Conservation (phyloP, 345 rosid species). For the Eutrema yunnanense region DNA sequence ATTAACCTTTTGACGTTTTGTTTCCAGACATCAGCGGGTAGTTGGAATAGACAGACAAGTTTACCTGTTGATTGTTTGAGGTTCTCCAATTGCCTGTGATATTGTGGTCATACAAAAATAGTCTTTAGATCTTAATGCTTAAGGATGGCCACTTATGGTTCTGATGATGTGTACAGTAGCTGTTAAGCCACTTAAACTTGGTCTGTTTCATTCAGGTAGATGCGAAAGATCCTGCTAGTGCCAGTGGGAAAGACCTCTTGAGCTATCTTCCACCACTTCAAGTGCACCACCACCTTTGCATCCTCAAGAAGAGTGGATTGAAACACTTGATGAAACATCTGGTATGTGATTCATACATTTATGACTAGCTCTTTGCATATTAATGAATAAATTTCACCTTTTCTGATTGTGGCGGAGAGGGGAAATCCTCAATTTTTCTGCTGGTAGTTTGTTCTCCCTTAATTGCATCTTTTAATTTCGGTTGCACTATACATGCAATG, state of each 20-base stretch:
- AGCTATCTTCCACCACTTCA: conserved; percentile 28
- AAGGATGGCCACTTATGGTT: not conserved
- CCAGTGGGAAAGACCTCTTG: conserved; percentile 89
- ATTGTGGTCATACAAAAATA: not conserved
- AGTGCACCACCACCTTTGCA: conserved; percentile 23
- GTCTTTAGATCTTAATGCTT: not conserved
- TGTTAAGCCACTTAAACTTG: not conserved
- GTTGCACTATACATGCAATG: not conserved
- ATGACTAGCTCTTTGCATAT: not conserved
- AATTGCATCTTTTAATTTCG: not conserved
- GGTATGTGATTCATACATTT: conserved; percentile 37
- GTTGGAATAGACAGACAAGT: conserved; percentile 34
- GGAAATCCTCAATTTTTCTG: not conserved
- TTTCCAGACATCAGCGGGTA: conserved; percentile 39
- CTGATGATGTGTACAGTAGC: not conserved
- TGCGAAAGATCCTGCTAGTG: conserved; percentile 64
- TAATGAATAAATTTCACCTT: not conserved
- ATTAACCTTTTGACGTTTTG: not conserved
- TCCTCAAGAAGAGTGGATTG: conserved; percentile 67
- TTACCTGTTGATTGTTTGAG: conserved; percentile 12
- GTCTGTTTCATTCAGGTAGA: conserved; percentile 45
- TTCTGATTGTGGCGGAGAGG: not conserved
- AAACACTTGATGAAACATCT: conserved; percentile 70
- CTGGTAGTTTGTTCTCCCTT: not conserved
- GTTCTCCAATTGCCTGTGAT: not conserved